A percentile compares a stretch with the other conserved stretches of the same genome.
Evolutionary conservation across 2,329 filamentous ascomycete genomes (phyloP).

Genomic region (Penicillium sp.): DNA sequence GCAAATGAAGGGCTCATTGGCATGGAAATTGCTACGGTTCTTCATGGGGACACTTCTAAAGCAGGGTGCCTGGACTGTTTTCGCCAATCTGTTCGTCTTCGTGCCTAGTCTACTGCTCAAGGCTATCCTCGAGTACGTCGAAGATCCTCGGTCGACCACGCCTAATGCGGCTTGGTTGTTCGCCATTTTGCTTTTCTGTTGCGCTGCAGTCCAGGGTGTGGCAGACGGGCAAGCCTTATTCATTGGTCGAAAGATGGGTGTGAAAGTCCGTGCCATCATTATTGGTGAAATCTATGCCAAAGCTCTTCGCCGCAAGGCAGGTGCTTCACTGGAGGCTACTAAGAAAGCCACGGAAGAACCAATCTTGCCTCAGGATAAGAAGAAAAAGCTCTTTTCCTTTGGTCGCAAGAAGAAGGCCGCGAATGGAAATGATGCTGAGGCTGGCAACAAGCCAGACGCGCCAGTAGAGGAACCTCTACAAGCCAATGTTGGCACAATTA

Average conservation of each 20-base stretch:
- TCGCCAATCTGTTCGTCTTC: slow-evolving; percentile 83
- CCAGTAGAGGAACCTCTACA: slow-evolving; percentile 57
- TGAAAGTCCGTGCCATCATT: slow-evolving; percentile 88
- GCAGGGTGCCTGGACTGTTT: slow-evolving; percentile 75
- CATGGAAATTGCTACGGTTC: slow-evolving; percentile 77
- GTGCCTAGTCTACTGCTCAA: slow-evolving; percentile 86
- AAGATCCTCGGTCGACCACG: slow-evolving; percentile 71
- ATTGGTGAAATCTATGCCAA: slow-evolving; percentile 98
- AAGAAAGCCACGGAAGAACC: slow-evolving; percentile 58
- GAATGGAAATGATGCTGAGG: slow-evolving; percentile 26
- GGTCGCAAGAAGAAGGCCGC: slow-evolving; percentile 55
- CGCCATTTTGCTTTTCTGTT: slow-evolving; percentile 82
- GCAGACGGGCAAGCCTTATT: slow-evolving; percentile 84
- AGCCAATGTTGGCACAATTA: slow-evolving; percentile 94
- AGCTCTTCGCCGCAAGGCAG: slow-evolving; percentile 84
- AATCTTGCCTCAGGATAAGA: slow-evolving; percentile 35
- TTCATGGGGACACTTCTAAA: slow-evolving; percentile 74
- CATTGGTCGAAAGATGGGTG: slow-evolving; percentile 91
- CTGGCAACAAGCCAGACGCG: slow-evolving; percentile 15
- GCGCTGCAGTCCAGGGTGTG: slow-evolving; percentile 76
- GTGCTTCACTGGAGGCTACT: slow-evolving; percentile 70
- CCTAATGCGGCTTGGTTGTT: slow-evolving; percentile 92
- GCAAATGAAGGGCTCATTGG: slow-evolving; percentile 75
- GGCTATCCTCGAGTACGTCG: slow-evolving; percentile 90
- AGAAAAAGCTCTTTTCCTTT: slow-evolving; percentile 52